phyloP scores from a whole-genome alignment of 148 eudicot genomes.

The Tetragonia tetragonoides region DNA sequence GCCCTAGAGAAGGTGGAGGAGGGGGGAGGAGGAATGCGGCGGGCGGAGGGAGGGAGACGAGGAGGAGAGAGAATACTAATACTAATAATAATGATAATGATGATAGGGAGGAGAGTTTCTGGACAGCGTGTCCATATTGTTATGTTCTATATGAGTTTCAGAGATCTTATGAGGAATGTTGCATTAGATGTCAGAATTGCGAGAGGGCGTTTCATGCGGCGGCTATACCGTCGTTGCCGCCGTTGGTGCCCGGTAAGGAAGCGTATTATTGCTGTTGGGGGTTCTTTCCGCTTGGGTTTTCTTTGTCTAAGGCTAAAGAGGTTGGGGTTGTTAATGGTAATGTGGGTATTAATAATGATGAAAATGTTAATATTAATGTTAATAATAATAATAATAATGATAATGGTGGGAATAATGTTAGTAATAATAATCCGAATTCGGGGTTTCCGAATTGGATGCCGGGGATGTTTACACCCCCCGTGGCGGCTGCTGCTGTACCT shows the following conservation, averaged over 20 bases:
- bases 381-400: background rate
- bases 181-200: slow-evolving; percentile 73
- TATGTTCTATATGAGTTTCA: slow-evolving; percentile 70
- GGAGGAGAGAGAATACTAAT: background rate
- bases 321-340: slow-evolving; percentile 2
- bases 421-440: slow-evolving; percentile 22
- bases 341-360: background rate
- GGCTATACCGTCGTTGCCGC: slow-evolving; percentile 55
- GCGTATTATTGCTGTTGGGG: slow-evolving; percentile 93
- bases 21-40: background rate
- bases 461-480: slow-evolving; percentile 28
- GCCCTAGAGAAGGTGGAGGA: slow-evolving; percentile 29
- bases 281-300: slow-evolving; percentile 75
- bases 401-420: background rate
- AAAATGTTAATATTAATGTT: background rate
- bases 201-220: slow-evolving; percentile 65
- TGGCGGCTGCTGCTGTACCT: background rate
- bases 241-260: slow-evolving; percentile 75
- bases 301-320: slow-evolving; percentile 20
- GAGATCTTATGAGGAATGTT: slow-evolving; percentile 56
- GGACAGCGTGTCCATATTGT: slow-evolving; percentile 96
- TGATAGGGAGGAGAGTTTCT: slow-evolving; percentile 33
- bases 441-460: slow-evolving; percentile 53
- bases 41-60: background rate
- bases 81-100: too few relatives aligned